Evolutionary conservation across 306 rosid species (phyloP), one percentile per base, ranked within the genome.

Genomic region (Benincasa hispida): DNA sequence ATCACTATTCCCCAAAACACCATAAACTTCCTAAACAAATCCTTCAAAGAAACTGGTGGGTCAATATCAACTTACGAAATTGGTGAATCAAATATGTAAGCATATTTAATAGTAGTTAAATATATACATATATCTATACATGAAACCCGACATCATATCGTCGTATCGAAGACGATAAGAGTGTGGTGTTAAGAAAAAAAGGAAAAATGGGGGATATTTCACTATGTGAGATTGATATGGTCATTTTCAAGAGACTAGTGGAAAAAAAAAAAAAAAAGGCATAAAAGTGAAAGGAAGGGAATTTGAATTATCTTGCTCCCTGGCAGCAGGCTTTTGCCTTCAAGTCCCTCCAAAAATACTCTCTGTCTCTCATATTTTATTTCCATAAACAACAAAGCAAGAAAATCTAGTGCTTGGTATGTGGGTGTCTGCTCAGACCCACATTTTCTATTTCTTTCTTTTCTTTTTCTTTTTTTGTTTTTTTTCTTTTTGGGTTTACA

Each of bases 321-420:
- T 63, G 14, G 25, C 48, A 35, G 8, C 47, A 63, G 48, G 72
- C 3, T 35, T 63, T 63, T 63, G 72, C 48, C 72, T 63, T 0
- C 72, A 63, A 63, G 72, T 63, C 72, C 8, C 72, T 63, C 72
- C 72, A 63, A 63, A 63, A 63, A 63, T 63, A 63, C 72, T 10
- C 72, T 18, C 72, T 34, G 72, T 35, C 48, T 34, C 48, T 19
- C 72, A 35, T 63, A 9, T 63, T 63, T 63, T 63, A 34, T 63
- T 63, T 63, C 72, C 72, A 63, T 35, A 63, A 63, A 63, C 72
- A 63, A 63, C 72, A 63, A 63, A 35, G 27, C 72, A 63, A 8
- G 27, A 63, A 63, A 63, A 63, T 63, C 72, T 63, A 63, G 72
- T 63, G 72, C 72, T 63, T 34, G 3, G 3, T 63, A 63, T 63